These are phyloP conservation scores for Termitomyces sp. DNA, from an alignment of 768 basidiomycete species.

Conservation along the genomic window DNA sequence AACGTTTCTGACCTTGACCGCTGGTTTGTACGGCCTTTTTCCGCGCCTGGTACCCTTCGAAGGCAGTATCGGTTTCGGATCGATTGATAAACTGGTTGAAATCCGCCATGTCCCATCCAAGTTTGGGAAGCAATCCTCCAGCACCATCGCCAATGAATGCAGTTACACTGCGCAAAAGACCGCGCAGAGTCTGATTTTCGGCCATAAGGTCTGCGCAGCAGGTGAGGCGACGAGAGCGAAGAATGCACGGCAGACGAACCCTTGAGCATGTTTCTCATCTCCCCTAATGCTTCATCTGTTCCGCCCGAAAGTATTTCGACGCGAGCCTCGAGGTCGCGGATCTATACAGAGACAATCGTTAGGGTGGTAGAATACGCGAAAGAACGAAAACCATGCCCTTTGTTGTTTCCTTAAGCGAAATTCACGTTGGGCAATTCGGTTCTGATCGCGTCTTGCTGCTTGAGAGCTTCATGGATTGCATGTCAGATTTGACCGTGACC, in stretches of 20 bases:
- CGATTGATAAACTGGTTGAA: conserved; percentile 83
- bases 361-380: neutral
- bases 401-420: conserved; percentile 93
- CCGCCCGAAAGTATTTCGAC: conserved; percentile 94
- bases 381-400: conserved; percentile 42
- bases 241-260: conserved; percentile 37
- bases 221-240: neutral
- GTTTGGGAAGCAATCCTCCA: conserved; percentile 71
- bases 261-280: conserved; percentile 80
- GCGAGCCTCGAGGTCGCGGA: conserved; percentile 91
- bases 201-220: conserved; percentile 68
- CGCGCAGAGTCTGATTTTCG: conserved; percentile 84
- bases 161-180: conserved; percentile 71
- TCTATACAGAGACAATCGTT: conserved; percentile 44
- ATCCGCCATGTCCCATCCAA: conserved; percentile 76
- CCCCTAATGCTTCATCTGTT: conserved; percentile 83
- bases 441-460: conserved; percentile 85
- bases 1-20: conserved; percentile 44
- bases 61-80: conserved; percentile 90
- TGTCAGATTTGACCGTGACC: conserved; percentile 4
- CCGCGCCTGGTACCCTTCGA: conserved; percentile 81
- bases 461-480: conserved; percentile 59
- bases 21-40: conserved; percentile 45
- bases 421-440: conserved; percentile 90
- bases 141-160: conserved; percentile 86